Evolutionary conservation across 305 asterid genomes (phyloP), one percentile per base, ranked within the genome.

Genomic region (Fraxinus greggii): DNA sequence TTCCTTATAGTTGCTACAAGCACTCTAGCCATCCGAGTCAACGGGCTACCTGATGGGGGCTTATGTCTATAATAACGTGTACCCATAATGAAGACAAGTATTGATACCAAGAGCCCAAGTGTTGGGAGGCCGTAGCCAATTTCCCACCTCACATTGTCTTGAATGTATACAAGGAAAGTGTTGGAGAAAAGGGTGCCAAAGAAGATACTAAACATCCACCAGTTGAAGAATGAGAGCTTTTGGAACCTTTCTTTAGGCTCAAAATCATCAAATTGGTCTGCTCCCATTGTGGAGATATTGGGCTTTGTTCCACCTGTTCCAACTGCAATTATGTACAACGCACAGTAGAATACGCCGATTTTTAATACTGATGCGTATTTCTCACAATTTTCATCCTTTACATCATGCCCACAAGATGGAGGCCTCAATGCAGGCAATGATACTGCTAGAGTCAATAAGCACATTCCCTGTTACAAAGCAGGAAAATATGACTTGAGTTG

Each of bases 1-100:
- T 95, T 95, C 78, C 93, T 87, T 0, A 92, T 1, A 15, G 97
- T 85, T 31, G 98, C 98, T 26, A 92, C 88, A 4, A 75, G 63
- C 17, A 75, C 79, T 9, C 28, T 75, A 3, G 61, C 63, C 79
- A 75, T 75, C 21, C 3, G 6, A 24, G 35, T 75, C n/a, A 75
- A 23, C 4, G 79, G 79, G 79, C 79, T 75, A 1, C n/a, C 79
- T 8, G 79, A 6, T 19, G 59, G 31, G 9, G 63, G 12, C 61
- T 75, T 75, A 1, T 75, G 79, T 12, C 79, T 38, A 15, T 75
- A 75, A 8, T 2, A 36, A 7, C n/a, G 79, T 75, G 56, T 35
- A 6, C 79, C 79, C 8, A 40, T 8, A 0, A 75, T 8, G 33
- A 75, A 75, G n/a, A 40, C 23, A n/a, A 36, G 8, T 24, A 75